Conservation (phyloP, 2,329 filamentous ascomycete genomes). For the Microthyrium microscopicum region DNA sequence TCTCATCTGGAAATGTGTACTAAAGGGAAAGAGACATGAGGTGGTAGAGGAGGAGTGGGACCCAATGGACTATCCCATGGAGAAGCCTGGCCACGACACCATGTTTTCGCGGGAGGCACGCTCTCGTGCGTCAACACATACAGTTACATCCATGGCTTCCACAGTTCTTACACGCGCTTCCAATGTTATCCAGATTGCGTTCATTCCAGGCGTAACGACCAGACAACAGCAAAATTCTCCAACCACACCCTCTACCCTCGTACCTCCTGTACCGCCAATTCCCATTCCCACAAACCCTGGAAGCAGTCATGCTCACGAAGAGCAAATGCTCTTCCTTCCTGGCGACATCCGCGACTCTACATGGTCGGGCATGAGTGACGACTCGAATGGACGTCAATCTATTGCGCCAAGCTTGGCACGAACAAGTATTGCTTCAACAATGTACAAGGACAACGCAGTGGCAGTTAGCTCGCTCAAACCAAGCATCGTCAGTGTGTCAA, state of each 20-base stretch:
- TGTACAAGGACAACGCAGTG: conserved; percentile 86
- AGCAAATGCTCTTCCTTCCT: conserved; percentile 87
- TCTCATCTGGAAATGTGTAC: conserved; percentile 72
- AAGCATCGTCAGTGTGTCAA: too few relatives aligned
- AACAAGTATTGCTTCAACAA: conserved; percentile 66
- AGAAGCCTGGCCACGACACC: conserved; percentile 43
- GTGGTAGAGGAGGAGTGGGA: conserved; percentile 35
- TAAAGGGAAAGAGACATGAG: conserved; percentile 61
- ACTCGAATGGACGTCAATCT: conserved; percentile 22
- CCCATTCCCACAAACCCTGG: conserved; percentile 38
- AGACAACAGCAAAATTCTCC: conserved; percentile 62
- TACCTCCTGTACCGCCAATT: conserved; percentile 69
- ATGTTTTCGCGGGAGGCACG: conserved; percentile 37
- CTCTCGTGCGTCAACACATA: conserved; percentile 61
- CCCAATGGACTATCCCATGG: conserved; percentile 35
- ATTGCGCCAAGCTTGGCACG: conserved; percentile 32
- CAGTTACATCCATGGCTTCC: conserved; percentile 83
- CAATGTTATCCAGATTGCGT: conserved; percentile 98
- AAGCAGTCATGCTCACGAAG: conserved; percentile 41
- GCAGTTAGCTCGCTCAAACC: too few relatives aligned
- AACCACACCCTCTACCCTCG: conserved; percentile 68
- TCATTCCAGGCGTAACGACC: conserved; percentile 94
- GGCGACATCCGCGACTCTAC: conserved; percentile 81
- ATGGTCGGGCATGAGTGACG: conserved; percentile 58
- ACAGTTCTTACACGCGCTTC: conserved; percentile 90